Base-by-base conservation (phyloP, 1,284 basidiomycete species). In the Wolfiporia cocos region DNA sequence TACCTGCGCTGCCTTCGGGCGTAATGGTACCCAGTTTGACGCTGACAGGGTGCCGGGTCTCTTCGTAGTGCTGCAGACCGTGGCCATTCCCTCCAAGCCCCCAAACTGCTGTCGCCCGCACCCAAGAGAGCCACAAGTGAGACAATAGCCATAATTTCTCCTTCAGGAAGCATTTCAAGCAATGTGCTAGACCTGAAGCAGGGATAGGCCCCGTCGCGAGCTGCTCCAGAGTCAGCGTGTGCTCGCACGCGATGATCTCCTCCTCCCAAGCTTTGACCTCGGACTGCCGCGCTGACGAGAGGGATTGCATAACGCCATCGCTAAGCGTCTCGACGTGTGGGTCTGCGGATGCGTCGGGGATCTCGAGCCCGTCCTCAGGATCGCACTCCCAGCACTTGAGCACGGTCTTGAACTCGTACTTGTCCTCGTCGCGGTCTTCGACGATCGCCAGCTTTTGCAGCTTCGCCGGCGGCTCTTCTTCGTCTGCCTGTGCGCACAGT, bases 251-350 rank as follows among this genome's bases (percentile, higher is more conserved):
- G 0, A 73, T 58, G 23, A 97, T 86, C 58, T 98, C 95, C 63
- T 98, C 93, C 58, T 96, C 92, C 95, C 96, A 99, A 2, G 94
- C 90, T 64, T 97, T 88, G 44, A 99, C 90, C 58, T 98, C 93
- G 1, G 85, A 90, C 57, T 93, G 87, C 41, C 92, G 87, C 0
- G 91, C 86, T 0, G 92, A 95, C 0, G 92, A 92, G 53, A 92
- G 70, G 1, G 92, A 83, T 2, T 73, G 70, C 78, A 96, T 84
- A 43, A 96, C 73, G 0, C 77, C 81, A n/a, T 80, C 70, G 3
- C 82, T 69, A 9, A 93, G 68, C 0, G 68, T 57, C 42, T 76
- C 69, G 38, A 81, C 67, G 76, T 83, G 48, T 0, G 66, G 54
- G 35, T 71, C 60, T 5, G 43, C 39, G 3, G 52, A 55, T 29